Percentiles rank a stretch among this genome's conserved stretches.
Evolutionary conservation across 257 asterid genomes (phyloP).

Genomic region (Salvia hispanica): DNA sequence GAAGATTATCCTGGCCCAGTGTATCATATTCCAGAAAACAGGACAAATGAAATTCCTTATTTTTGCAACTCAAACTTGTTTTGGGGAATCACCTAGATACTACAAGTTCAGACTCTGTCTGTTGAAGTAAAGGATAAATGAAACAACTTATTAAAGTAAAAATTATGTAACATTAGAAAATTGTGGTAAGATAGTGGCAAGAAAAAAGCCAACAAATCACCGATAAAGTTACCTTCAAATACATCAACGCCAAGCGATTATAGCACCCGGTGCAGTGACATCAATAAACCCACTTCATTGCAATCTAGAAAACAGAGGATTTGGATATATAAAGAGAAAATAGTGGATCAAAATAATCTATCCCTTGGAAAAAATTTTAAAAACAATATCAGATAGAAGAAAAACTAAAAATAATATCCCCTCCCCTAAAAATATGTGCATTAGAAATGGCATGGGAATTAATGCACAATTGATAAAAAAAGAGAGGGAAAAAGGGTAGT

Average conservation of each 20-base stretch:
- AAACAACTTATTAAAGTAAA: constrained; percentile 23
- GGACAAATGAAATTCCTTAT: constrained; percentile 91
- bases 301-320: constrained; percentile 46
- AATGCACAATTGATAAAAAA: too few species aligned
- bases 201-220: constrained; percentile 17
- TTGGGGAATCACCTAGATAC: constrained; percentile 80
- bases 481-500: too few species aligned
- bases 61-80: constrained; percentile 86
- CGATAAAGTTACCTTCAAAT: constrained; percentile 68
- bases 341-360: constrained; percentile 18
- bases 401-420: neutral
- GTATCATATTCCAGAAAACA: constrained; percentile 86
- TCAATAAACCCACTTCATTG: constrained; percentile 68
- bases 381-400: constrained; percentile 9
- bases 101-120: constrained; percentile 89
- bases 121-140: constrained; percentile 32
- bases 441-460: too few species aligned
- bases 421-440: too few species aligned
- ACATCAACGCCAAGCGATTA: constrained; percentile 85
- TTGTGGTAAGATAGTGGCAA: constrained; percentile 8
- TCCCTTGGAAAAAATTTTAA: constrained; percentile 10
- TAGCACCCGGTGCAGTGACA: constrained; percentile 96
- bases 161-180: constrained; percentile 16
- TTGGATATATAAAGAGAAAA: constrained; percentile 28
- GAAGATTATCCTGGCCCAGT: constrained; percentile 80